A percentile compares a stretch with the other conserved stretches of the same genome.
Conservation (phyloP, 768 basidiomycete species). For the Suillus americanus region DNA sequence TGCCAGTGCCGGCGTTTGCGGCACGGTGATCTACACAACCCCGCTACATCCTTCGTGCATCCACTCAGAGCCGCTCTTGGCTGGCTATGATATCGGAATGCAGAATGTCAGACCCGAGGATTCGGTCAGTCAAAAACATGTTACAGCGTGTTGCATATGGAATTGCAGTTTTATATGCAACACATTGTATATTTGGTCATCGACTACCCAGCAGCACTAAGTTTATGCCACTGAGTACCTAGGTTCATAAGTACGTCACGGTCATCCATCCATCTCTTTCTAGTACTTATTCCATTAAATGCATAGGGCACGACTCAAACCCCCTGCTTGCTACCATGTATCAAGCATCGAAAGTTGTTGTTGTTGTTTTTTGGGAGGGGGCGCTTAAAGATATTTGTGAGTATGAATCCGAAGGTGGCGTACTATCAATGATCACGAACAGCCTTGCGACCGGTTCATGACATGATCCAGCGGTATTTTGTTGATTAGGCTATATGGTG, state of each 20-base stretch:
- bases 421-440: not conserved
- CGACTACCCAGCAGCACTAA: too few relatives aligned
- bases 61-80: not conserved
- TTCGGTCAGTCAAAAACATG: too few relatives aligned
- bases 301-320: not conserved
- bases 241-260: not conserved
- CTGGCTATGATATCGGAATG: too few relatives aligned
- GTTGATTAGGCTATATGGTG: not conserved
- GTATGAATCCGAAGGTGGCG: not conserved
- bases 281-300: not conserved
- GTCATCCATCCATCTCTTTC: not conserved
- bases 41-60: not conserved
- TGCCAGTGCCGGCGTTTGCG: not conserved
- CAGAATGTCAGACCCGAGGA: too few relatives aligned
- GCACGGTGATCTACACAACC: not conserved
- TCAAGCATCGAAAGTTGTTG: not conserved
- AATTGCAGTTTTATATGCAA: too few relatives aligned
- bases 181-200: not conserved
- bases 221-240: not conserved
- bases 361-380: not conserved
- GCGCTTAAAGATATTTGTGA: not conserved
- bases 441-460: not conserved
- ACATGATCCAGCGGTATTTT: not conserved
- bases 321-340: not conserved
- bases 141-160: too few relatives aligned